Percentiles rank a stretch among this genome's conserved stretches.
Evolutionary conservation across 2,329 filamentous ascomycete genomes (phyloP).

Genomic region (Chalaropsis ovoidea): DNA sequence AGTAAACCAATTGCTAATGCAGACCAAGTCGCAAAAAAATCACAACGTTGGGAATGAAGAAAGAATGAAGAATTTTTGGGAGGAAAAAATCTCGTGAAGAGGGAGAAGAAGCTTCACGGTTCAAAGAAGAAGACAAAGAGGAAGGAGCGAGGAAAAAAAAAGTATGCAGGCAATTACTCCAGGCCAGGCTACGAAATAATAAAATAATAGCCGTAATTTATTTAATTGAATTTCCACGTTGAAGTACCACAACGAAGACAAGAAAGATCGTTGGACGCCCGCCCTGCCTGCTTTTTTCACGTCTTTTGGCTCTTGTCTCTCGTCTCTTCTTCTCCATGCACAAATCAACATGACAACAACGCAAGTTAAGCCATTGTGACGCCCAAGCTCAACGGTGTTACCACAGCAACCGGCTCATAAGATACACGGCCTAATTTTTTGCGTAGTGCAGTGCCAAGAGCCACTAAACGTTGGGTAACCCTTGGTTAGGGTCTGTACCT

Average conservation of each 20-base stretch:
- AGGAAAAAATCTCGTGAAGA: background rate
- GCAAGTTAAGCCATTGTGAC: constrained; percentile 7
- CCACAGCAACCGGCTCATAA: background rate
- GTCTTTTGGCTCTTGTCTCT: background rate
- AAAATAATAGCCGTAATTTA: background rate
- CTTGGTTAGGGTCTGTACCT: background rate
- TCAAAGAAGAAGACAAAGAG: background rate
- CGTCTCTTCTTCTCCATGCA: background rate
- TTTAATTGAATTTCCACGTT: background rate
- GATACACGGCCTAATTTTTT: background rate
- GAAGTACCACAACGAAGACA: background rate
- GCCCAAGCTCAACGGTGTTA: constrained; percentile 6
- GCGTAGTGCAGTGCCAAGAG: constrained; percentile 2
- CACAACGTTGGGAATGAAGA: background rate
- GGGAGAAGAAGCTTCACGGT: background rate
- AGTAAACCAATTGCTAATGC: background rate
- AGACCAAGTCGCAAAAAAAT: background rate
- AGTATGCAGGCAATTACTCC: background rate
- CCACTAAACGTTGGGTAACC: background rate
- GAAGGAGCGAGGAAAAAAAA: background rate
- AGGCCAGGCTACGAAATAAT: background rate
- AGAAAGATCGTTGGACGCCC: constrained; percentile 4
- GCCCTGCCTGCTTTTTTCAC: background rate
- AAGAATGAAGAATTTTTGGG: background rate
- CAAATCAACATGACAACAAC: constrained; percentile 10